Evolutionary conservation across 1,139 yeast genomes (phyloP).

Genomic region (Taiozyma onychis): DNA sequence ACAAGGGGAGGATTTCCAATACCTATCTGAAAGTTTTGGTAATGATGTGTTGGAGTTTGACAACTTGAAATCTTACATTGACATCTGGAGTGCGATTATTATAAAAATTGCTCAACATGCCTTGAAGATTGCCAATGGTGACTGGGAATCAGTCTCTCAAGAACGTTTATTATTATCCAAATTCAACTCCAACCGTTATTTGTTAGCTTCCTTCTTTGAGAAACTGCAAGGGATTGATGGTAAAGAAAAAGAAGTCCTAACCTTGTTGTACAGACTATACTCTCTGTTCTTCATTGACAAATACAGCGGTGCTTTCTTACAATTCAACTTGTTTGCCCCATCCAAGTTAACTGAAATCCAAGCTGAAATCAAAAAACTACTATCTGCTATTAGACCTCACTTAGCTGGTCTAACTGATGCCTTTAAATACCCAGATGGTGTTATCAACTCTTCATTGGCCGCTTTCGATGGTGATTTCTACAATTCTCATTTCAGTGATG

Average conservation of each 20-base stretch:
- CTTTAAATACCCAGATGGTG: conserved; percentile 78
- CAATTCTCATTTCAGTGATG: conserved; percentile 62
- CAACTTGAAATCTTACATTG: conserved; percentile 30
- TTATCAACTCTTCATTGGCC: conserved; percentile 84
- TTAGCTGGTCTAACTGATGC: conserved; percentile 85
- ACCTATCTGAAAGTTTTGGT: conserved; percentile 32
- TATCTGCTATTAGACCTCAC: conserved; percentile 55
- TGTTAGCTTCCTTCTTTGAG: conserved; percentile 26
- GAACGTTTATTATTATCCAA: conserved; percentile 56
- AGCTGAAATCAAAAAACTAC: conserved; percentile 39
- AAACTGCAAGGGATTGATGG: conserved; percentile 25
- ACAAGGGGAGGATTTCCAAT: conserved; percentile 40
- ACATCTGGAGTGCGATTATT: conserved; percentile 43
- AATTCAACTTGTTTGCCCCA: conserved; percentile 50
- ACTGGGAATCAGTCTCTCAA: conserved; percentile 55
- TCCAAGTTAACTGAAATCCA: conserved; percentile 41
- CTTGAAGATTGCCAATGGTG: conserved; percentile 27
- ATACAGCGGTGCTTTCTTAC: conserved; percentile 72
- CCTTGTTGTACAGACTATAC: conserved; percentile 50
- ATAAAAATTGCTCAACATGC: conserved; percentile 33
- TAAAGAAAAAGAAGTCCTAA: conserved; percentile 34
- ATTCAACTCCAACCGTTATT: conserved; percentile 55
- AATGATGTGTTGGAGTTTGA: conserved; percentile 28
- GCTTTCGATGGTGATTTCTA: conserved; percentile 81
- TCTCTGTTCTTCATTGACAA: conserved; percentile 70